Evolutionary conservation across 2,329 filamentous ascomycete species (phyloP), one percentile per base, ranked within the genome.

Genomic region (Fusarium hostae): DNA sequence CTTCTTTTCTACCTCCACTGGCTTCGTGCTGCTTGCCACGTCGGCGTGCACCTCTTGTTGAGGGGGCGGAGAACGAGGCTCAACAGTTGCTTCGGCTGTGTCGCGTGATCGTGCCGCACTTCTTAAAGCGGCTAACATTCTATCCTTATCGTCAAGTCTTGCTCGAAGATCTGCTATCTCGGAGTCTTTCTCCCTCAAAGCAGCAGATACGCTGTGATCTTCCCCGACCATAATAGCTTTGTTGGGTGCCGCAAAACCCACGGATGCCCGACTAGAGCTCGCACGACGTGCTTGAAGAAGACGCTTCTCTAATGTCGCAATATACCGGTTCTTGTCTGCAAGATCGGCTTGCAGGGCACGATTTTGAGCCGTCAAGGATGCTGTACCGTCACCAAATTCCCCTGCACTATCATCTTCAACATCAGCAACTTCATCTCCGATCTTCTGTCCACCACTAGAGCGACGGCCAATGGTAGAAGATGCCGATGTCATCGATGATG

Each of bases 271-370:
- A 11, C 94, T 95, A 59, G 97, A 94, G 81, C 95, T 98, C 1
- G 94, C 94, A 51, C 95, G 88, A 43, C 96, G 88, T 40, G 96
- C 96, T 78, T 99, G 96, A 37, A 98, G 85, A 3, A 99, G 85
- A 30, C 96, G 90, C 81, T 97, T 97, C 83, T 99, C 96, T 16
- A 99, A 83, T 0, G 96, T 98, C 32, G 92, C 88, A 75, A 98
- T 98, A 80, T 99, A 99, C 35, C 96, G 92, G 76, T 96, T 98
- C 84, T 97, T 98, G 82, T 99, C 96, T n/a, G 89, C 89, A 50
- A 99, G 87, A 80, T 99, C 96, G n/a, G 94, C 90, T 80, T 97
- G 96, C 51, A 99, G 84, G n/a, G 97, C 93, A 54, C 91, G 90
- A 74, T 98, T 94, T 78, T 98, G 96, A n/a, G 93, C 89, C 45